Evolutionary conservation across 176 grass and related monocot genomes (phyloP), one percentile per base, ranked within the genome.

Genomic region (Panicum miliaceum): DNA sequence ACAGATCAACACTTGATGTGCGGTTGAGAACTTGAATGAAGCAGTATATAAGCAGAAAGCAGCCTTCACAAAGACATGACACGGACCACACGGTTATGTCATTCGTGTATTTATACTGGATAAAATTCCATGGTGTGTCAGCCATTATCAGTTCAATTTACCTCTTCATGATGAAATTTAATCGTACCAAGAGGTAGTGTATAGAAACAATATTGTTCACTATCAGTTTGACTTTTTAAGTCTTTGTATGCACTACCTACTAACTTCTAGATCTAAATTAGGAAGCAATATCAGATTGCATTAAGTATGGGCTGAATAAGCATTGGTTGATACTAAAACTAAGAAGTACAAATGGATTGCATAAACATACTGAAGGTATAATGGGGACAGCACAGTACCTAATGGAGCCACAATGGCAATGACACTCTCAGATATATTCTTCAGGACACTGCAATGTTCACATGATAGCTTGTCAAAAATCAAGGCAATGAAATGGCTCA

Each of bases 401-500:
- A 95, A 72, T 57, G 93, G 89, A 89, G 93, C 89, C 77, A 98
- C 91, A 42, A 98, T 84, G 4, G 96, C 93, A 29, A 95, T 37
- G 58, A 98, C 74, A 84, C 93, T 95, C 27, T 90, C 81, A 19
- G 96, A 98, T 82, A 98, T 95, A 71, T 95, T 93, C 67, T 92
- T 85, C 80, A 98, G 43, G 18, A 98, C 96, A 69, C 96, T 95
- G 93, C 40, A 77, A 61, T n/a, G 68, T 73, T 54, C 58, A 86
- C 76, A 85, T 45, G 71, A n/a, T 40, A 88, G 45, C 29, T 32
- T 32, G 29, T 32, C 29, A 12, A 90, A n/a, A 53, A 56, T 81
- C 51, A 79, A 78, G 35, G 53, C 36, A 73, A 22, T 60, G 82
- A 60, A 89, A 89, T 6, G 43, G 59, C 29, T 78, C 13, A 8